Evolutionary conservation across 208 protist species (phyloP), one percentile per base, ranked within the genome.

Genomic region (Leishmania aethiopica): DNA sequence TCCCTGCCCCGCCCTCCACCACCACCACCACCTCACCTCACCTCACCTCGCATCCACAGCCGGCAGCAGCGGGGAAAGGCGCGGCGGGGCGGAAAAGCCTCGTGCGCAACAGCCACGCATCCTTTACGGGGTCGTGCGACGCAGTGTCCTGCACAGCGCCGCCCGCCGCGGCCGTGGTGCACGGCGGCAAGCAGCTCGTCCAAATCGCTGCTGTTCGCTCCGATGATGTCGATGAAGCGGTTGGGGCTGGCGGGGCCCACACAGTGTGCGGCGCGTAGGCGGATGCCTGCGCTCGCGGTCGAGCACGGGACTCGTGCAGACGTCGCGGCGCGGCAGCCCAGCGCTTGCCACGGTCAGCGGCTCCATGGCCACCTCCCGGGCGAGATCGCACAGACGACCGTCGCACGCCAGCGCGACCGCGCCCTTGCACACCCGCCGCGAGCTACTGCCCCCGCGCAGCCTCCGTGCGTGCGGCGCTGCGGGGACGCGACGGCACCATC

Each of bases 391-490:
- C 51, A 55, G 57, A 62, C 57, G 28, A 32, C 57, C 57, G 57
- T 62, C 7, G 15, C 53, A 25, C 53, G 17, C 0, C 53, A 5
- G 83, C n/a, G 92, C 88, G 15, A 93, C 81, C 7, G 91, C 80
- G 67, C 93, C 90, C 74, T 91, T 91, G 87, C 92, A 95, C 42
- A 93, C 87, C 3, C 87, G 89, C 83, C 84, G 69, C 67, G 92
- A 60, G 53, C 86, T 84, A 49, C 77, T 86, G 47, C 77, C 88
- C 40, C 92, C 93, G 42, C 91, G 91, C 67, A 96, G 82, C 73
- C 92, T 93, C 92, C 19, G 91, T 89, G 60, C 94, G 81, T 15
- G 92, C 91, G 49, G 92, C 75, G 72, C 95, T 89, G 35, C 93
- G 83, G 51, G 91, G 90, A 75, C 93, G 91, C 0, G 89, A 84